Evolutionary conservation across 2,329 filamentous ascomycete genomes (phyloP), one percentile per base, ranked within the genome.

Genomic region (Diaporthe aspalathi): DNA sequence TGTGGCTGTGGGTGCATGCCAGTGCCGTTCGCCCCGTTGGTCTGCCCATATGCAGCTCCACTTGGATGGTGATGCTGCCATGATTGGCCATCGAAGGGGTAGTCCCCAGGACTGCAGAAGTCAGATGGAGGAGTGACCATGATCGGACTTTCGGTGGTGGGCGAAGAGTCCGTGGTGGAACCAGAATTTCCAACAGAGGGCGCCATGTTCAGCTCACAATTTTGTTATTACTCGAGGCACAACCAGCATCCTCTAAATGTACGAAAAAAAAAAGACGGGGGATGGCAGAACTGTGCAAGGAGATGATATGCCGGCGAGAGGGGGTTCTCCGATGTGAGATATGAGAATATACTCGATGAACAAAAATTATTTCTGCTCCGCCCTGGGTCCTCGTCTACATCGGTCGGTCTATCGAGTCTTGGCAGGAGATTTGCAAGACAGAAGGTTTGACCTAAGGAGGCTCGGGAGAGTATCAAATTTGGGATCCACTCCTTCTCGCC

Each of bases 401-500:
- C 29, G 43, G 45, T 50, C 29, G 24, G n/a, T 32, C 43, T 24
- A 24, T 63, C 43, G 14, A 35, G 24, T 35, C 60, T 63, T 63
- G 60, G 57, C 57, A 63, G 57, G 57, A 35, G 57, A 63, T 63
- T 35, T 47, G 57, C 43, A 63, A 63, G 57, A 63, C 57, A 63
- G 27, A 63, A 24, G 57, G 57, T 65, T 65, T 65, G 60, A 38
- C 60, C 45, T 50, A 65, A 65, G 60, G 45, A 65, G 60, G 45
- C 56, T 65, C 60, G 29, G 60, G 60, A 65, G 43, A 50, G 60
- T 65, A 65, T 65, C 60, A 65, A 50, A 65, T 50, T 63, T 65
- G 45, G 60, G 43, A 50, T 24, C 45, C 60, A 65, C 60, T 47
- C 45, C 60, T 63, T 63, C 60, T 65, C 60, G 60, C 60, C 60